Evolutionary conservation across 768 basidiomycete species (phyloP), one percentile per base, ranked within the genome.

Genomic region (Fomitopsis pulvina): DNA sequence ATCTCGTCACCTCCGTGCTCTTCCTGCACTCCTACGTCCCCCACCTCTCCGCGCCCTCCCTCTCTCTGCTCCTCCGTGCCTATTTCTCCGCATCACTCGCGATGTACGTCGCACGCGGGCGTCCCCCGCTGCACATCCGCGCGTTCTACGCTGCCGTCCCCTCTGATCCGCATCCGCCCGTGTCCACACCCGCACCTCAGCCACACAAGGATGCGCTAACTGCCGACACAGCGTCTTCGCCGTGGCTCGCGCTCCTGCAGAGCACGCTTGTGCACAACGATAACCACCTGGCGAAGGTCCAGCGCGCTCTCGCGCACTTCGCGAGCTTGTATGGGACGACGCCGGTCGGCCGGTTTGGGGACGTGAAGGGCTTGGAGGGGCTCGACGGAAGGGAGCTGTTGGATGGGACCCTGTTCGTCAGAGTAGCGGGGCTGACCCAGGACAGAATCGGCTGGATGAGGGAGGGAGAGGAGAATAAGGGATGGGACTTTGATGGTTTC

Each of bases 361-460:
- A 43, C n/a, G 43, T 54, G 3, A 55, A 50, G 9, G 45, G 54
- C 1, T 7, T 32, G 30, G 8, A 16, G 8, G 30, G 30, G 7
- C 63, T 83, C 38, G 67, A 70, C 11, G 82, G 76, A 14, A 72
- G 71, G 4, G 77, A 78, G 46, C 59, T 67, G 29, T 56, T 79
- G 10, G 85, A 87, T 59, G 85, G 85, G 7, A 77, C 76, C 16
- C 56, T 88, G 41, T 88, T 88, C 60, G 55, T 83, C 29, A 68
- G 83, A 40, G 68, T 69, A 0, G 83, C 81, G 4, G 73, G 74
- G 50, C 55, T 83, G 59, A 78, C 78, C 3, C 68, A 71, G 21
- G 67, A 73, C 49, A 57, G 58, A 20, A 38, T 68, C 9, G 73
- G 73, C 10, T 73, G 71, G 71, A 69, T 63, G 56, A 59, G 70